Conservation (phyloP, 768 basidiomycete genomes). For the Serpula lacrymans region DNA sequence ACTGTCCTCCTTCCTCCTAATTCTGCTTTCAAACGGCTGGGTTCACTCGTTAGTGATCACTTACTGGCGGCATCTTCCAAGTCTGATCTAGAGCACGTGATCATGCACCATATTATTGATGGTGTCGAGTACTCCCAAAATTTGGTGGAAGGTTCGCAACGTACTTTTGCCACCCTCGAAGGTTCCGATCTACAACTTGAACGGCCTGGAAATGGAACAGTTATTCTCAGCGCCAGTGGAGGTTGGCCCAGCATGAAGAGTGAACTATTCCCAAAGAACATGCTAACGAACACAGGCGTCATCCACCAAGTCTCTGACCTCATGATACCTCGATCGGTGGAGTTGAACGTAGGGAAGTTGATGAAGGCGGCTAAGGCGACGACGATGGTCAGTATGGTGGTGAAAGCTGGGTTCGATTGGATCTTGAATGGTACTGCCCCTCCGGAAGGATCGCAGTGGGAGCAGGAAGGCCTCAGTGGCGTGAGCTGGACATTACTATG, state of each 20-base stretch:
- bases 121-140: constrained; percentile 69
- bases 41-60: constrained; percentile 80
- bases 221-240: constrained; percentile 60
- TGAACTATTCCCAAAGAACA: constrained; percentile 54
- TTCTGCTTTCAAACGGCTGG: constrained; percentile 82
- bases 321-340: constrained; percentile 82
- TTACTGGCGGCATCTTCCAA: constrained; percentile 77
- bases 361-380: constrained; percentile 83
- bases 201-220: constrained; percentile 47
- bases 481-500: constrained; percentile 86
- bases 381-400: constrained; percentile 83
- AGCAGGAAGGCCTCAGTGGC: constrained; percentile 42
- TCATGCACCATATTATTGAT: constrained; percentile 83
- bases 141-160: constrained; percentile 60
- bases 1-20: constrained; percentile 89
- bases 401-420: constrained; percentile 88
- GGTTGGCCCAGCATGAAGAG: constrained; percentile 75
- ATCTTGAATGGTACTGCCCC: constrained; percentile 81
- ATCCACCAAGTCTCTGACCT: constrained; percentile 86
- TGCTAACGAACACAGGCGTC: constrained; percentile 85
- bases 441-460: constrained; percentile 68
- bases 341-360: constrained; percentile 87
- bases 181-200: constrained; percentile 79
- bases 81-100: constrained; percentile 74
- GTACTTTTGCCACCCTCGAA: constrained; percentile 78